A percentile compares a stretch with the other conserved stretches of the same genome.
phyloP scores from a whole-genome alignment of 345 rosid species.

The Sonneratia alba region DNA sequence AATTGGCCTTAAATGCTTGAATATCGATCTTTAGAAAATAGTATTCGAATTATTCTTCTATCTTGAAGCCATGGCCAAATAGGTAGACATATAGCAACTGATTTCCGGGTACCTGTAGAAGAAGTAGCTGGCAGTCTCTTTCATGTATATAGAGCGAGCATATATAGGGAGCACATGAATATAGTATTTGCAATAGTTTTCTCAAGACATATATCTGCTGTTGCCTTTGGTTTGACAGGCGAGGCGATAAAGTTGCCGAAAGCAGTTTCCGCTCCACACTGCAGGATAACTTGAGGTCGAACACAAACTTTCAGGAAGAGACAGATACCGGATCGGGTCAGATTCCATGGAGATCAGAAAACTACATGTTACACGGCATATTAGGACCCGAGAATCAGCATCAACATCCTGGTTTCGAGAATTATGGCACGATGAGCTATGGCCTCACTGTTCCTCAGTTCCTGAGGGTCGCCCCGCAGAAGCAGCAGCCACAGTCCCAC shows the following conservation, averaged over 20 bases:
- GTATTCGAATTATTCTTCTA: too few species aligned
- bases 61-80: too few species aligned
- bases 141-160: background rate
- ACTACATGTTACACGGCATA: conserved; percentile 38
- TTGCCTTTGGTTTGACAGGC: background rate
- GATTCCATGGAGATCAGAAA: background rate
- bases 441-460: conserved; percentile 36
- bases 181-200: background rate
- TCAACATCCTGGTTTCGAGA: conserved; percentile 17
- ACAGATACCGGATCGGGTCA: conserved; percentile 14
- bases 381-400: conserved; percentile 32
- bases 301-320: conserved; percentile 19
- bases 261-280: conserved; percentile 56
- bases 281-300: conserved; percentile 58
- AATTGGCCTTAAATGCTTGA: too few species aligned
- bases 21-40: too few species aligned
- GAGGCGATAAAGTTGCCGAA: conserved; percentile 55
- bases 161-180: too few species aligned
- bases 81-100: too few species aligned
- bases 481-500: conserved; percentile 14
- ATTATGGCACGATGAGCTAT: conserved; percentile 13
- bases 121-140: background rate
- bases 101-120: too few species aligned
- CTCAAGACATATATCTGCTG: background rate
- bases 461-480: conserved; percentile 44